Base-by-base conservation (phyloP, 805 yeast genomes). In the Ogataea trehaloabstinens region DNA sequence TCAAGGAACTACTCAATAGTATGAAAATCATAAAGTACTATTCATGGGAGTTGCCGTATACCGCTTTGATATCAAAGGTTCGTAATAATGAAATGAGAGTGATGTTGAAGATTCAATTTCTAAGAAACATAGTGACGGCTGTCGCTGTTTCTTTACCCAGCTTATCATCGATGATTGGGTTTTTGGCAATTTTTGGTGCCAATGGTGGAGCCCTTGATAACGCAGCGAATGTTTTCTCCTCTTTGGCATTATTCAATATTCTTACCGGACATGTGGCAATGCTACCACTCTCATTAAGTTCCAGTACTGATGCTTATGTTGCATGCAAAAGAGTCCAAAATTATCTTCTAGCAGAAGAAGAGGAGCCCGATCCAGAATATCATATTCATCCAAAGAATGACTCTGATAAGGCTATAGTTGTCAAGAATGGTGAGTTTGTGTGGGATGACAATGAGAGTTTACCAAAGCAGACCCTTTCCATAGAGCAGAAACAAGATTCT, bases 41-140 rank as follows among this genome's bases (percentile, higher is more conserved):
- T 58, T 85, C 95, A 1, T 90, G 96, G 96, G 97, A 90, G 63
- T 70, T 70, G 22, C 89, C 96, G 1, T 90, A 87, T 57, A 70
- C 71, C 38, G 59, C 70, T 7, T 66, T 72, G 37, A 73, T 90
- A 24, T 54, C 76, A 12, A 70, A 67, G 10, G 68, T 76, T 19
- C 75, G 97, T 57, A 52, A 56, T 0, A 55, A 66, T 16, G 97
- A 89, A 62, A 80, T 85, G 74, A 49, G 53, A 4, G 66, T 69
- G 35, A 73, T 90, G 42, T 71, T 79, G 45, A 67, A 64, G 37
- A 75, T 87, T 68, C 90, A 85, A 53, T 67, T 80, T 30, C 58
- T 77, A 20, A 77, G 90, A 57, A 85, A 77, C 49, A 46, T 71
- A 16, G 59, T 82, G 33, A 76, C 82, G 38, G 82, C 95, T 1